Evolutionary conservation across 495 filamentous ascomycete genomes (phyloP).

Genomic region (Margaritispora aquatica): DNA sequence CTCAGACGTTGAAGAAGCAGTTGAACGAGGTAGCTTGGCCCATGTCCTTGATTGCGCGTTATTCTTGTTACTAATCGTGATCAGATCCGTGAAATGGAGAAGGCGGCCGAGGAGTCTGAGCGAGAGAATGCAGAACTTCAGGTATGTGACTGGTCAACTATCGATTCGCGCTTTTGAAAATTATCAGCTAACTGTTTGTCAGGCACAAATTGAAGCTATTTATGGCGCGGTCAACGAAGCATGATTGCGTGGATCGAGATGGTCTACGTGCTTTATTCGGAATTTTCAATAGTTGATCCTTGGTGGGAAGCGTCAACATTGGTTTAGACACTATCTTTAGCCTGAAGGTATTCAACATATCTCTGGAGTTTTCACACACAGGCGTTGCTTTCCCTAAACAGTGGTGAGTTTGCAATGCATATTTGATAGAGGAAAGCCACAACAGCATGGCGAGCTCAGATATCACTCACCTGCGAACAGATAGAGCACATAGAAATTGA

Average conservation of each 20-base stretch:
- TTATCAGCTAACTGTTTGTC: background rate
- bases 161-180: too few relatives aligned
- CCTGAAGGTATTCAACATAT: too few relatives aligned
- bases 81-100: background rate
- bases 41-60: too few relatives aligned
- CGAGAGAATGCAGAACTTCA: background rate
- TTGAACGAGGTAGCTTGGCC: background rate
- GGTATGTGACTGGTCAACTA: background rate
- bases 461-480: too few relatives aligned
- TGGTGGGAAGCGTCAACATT: background rate
- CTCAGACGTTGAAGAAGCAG: background rate
- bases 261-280: background rate
- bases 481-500: too few relatives aligned
- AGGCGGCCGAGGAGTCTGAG: conserved; percentile 1
- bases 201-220: background rate
- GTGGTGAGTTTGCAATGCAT: too few relatives aligned
- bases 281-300: background rate
- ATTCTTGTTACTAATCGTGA: background rate
- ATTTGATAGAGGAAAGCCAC: too few relatives aligned
- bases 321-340: too few relatives aligned
- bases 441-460: too few relatives aligned
- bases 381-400: too few relatives aligned
- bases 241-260: background rate
- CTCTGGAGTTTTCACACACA: too few relatives aligned
- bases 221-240: background rate